Evolutionary conservation across 2,329 filamentous ascomycete species (phyloP), one percentile per base, ranked within the genome.

Genomic region (Clarireedia paspali): DNA sequence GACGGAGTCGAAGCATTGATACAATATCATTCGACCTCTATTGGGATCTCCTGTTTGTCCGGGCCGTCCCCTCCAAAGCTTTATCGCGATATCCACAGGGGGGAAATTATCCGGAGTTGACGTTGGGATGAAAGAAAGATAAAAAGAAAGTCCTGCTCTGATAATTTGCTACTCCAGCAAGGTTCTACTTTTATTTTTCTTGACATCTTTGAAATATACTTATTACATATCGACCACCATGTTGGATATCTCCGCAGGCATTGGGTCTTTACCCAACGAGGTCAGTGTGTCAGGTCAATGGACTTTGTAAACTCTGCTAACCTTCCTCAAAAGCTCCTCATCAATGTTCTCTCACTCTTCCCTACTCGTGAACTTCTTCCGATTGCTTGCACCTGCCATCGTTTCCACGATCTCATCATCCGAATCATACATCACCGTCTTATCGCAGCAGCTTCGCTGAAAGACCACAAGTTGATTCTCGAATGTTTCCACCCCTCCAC

Each of bases 401-500:
- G 81, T 40, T 81, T 90, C 64, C 78, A 86, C 68, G 79, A 75
- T 42, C 67, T 88, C 42, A 77, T 87, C 56, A 71, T 84, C 4
- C 80, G 81, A 26, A 78, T 89, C 46, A 71, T 90, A 6, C 81
- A 87, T 60, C 77, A 79, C 49, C 83, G 87, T 36, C 75, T 90
- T 2, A 71, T 84, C 47, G 69, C 77, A 20, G 81, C 82, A 20
- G 77, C 82, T 4, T 72, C 78, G 3, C 71, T 86, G 6, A 57
- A 57, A 50, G 78, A 82, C 39, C 81, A 89, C 65, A 80, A 84
- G 53, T 72, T 94, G 40, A 81, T 91, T 39, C 80, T 95, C 44
- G 88, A 92, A 72, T 89, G 87, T 68, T 91, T 87, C 66, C 88
- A 87, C 60, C 89, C 88, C 0, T 82, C 77, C 60, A 83, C 79